Base-by-base conservation (phyloP, 768 basidiomycete genomes). In the Rubroboletus pulcherrimus region DNA sequence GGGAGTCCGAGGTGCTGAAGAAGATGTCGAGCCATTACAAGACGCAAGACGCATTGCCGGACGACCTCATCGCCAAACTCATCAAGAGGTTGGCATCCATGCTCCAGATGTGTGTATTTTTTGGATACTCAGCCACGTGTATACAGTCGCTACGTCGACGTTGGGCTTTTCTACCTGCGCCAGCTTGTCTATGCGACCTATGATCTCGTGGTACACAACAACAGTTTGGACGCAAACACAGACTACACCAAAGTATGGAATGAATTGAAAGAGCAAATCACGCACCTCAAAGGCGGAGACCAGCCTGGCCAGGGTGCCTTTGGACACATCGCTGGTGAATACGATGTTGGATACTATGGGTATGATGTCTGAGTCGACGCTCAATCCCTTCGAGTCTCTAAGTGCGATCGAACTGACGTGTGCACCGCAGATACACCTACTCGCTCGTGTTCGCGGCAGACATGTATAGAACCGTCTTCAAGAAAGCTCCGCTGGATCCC, bases 221-320 rank as follows among this genome's bases (percentile, higher is more conserved):
- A 59, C 24, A 59, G 7, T 82, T 30, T 68, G 84, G 84, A 81
- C 14, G 66, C 65, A 9, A 30, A 54, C 6, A 75, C 78, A 17
- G 88, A 93, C 64, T 87, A 86, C 65, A 91, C 89, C 33, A 70
- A 74, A 51, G 73, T 92, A 12, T 93, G 91, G 90, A 87, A 85
- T 63, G 75, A 77, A 26, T 70, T 93, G 48, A 75, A 88, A 15
- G 82, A 89, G 66, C 70, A 76, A 47, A 78, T 90, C 34, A 85
- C 86, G 1, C 74, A 89, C 8, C 82, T 91, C 5, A 84, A 86
- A 63, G 78, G 78, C 14, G 78, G 73, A 19, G 80, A 83, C 57
- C 76, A 76, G 38, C 84, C 88, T 30, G 91, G 91, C 1, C 89
- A 91, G 67, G 80, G 77, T 46, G 70, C 79, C 1, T 91, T 93